phyloP scores from a whole-genome alignment of 805 yeast species.

The Tetrapisispora fleetii region DNA sequence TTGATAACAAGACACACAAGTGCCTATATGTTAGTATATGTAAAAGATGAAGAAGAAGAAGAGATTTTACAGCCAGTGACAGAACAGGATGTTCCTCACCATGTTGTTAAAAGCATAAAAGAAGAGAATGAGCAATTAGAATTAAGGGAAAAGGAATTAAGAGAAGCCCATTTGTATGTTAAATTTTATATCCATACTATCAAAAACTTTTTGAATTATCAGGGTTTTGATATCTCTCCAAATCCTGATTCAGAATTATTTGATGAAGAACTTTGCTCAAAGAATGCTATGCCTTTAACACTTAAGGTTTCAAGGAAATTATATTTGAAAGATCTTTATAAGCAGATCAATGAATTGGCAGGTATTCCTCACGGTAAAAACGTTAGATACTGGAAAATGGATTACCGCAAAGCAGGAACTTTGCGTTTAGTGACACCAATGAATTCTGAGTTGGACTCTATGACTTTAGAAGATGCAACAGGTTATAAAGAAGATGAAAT shows the following conservation, averaged over 20 bases:
- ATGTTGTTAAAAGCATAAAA: conserved; percentile 56
- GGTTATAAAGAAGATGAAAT: conserved; percentile 5
- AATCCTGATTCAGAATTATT: conserved; percentile 41
- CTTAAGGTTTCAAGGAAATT: conserved; percentile 49
- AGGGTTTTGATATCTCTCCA: conserved; percentile 71
- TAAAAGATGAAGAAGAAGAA: conserved; percentile 51
- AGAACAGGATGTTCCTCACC: conserved; percentile 52
- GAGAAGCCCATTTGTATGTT: conserved; percentile 60
- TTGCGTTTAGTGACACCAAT: conserved; percentile 47
- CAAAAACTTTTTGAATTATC: conserved; percentile 44
- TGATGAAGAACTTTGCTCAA: conserved; percentile 40
- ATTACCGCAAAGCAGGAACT: conserved; percentile 61
- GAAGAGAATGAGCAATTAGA: conserved; percentile 52
- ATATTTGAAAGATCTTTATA: conserved; percentile 41
- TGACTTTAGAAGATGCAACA: conserved; percentile 44
- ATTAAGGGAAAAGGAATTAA: conserved; percentile 45
- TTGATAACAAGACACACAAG: conserved; percentile 74
- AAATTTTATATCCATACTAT: conserved; percentile 48
- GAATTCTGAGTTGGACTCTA: conserved; percentile 8
- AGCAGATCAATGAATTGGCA: conserved; percentile 38
- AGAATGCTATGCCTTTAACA: conserved; percentile 36
- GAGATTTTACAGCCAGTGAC: conserved; percentile 49
- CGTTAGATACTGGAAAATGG: conserved; percentile 56
- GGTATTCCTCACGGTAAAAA: conserved; percentile 29
- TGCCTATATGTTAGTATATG: conserved; percentile 94